Evolutionary conservation across 2,329 filamentous ascomycete genomes (phyloP).

Genomic region (Alternaria atra): DNA sequence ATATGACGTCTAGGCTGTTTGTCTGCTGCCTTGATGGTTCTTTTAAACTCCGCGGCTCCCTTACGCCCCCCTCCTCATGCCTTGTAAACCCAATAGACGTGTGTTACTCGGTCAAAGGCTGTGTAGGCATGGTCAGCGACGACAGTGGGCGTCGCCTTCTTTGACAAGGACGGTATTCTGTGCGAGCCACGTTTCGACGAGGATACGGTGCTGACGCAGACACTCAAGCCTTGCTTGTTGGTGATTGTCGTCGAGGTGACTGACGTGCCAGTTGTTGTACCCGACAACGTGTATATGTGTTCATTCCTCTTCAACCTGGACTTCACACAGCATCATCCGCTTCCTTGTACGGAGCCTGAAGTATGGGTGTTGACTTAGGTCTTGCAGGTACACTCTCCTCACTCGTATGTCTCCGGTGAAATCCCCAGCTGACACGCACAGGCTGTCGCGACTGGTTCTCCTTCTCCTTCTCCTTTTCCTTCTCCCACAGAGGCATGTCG

Average conservation of each 20-base stretch:
- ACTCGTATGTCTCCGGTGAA: neutral
- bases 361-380: neutral
- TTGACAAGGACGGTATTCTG: neutral
- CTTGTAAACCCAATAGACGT: neutral
- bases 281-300: neutral
- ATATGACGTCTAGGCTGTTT: neutral
- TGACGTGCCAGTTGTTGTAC: neutral
- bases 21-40: neutral
- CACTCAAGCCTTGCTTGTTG: neutral
- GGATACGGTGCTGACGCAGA: neutral
- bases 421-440: neutral
- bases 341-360: neutral
- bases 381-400: neutral
- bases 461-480: neutral
- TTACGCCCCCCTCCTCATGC: neutral
- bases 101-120: neutral
- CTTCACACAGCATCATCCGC: neutral
- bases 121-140: neutral
- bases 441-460: neutral
- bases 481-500: neutral
- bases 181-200: neutral
- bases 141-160: neutral
- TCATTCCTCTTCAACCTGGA: neutral
- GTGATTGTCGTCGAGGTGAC: neutral
- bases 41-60: neutral